Conservation (phyloP, 2,329 filamentous ascomycete species). For the Teratosphaeria epicoccoides region DNA sequence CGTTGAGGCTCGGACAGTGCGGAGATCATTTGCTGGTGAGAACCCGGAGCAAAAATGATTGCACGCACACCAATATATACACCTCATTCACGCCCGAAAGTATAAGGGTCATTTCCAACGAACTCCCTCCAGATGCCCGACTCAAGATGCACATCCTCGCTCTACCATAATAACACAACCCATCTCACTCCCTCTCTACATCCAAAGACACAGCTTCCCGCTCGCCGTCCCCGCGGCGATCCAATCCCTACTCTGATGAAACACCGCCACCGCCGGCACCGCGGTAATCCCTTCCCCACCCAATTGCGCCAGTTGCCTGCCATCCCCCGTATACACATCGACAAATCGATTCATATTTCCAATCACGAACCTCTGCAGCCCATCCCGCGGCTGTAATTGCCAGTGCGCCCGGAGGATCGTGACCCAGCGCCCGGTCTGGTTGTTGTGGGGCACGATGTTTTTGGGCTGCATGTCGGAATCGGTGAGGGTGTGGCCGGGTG, state of each 20-base stretch:
- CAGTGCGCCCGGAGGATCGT: conserved; percentile 81
- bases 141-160: no score
- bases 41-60: no score
- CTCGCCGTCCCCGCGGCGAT: conserved; percentile 84
- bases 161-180: no score
- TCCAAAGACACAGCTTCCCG: conserved; percentile 88
- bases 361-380: conserved; percentile 78
- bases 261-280: conserved; percentile 83
- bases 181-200: no score
- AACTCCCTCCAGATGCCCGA: no score
- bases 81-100: no score
- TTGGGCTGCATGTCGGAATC: conserved; percentile 58
- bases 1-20: no score
- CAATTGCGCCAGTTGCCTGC: conserved; percentile 78
- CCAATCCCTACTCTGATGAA: conserved; percentile 83
- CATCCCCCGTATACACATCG: conserved; percentile 72
- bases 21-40: no score
- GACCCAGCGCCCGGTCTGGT: conserved; percentile 91
- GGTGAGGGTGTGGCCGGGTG: conserved; percentile 41
- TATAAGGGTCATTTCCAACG: no score
- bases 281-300: conserved; percentile 86
- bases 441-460: conserved; percentile 70
- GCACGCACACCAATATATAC: no score
- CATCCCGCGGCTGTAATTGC: conserved; percentile 69
- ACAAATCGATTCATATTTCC: conserved; percentile 90